Base-by-base conservation (phyloP, 1,139 yeast species). In the Yamadazyma dendronema region DNA sequence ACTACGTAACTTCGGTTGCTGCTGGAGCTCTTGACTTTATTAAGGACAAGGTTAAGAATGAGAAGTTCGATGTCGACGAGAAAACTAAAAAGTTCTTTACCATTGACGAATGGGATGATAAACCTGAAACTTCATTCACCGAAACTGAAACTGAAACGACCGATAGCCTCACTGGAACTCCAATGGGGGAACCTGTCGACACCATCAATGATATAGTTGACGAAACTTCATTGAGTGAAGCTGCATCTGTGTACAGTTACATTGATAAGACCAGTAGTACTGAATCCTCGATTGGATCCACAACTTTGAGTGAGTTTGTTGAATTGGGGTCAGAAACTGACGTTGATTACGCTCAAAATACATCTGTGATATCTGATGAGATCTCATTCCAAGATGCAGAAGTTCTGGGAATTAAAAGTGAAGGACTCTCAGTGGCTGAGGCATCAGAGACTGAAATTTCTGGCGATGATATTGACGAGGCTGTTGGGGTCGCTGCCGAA, bases 11-110 rank as follows among this genome's bases (percentile, higher is more conserved):
- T 36, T 59, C 41, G 6, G 39, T 37, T 14, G 57, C 48, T 36
- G 19, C 49, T 19, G 41, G 52, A 17, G 58, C 62, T 24, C 61
- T 61, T 37, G 70, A 70, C 19, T 49, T 60, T 35, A 58, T 65
- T 24, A 67, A 72, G 44, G 68, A 72, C 22, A 72, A 74, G 35
- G 43, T 70, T n/a, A 58, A 61, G 28, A 63, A 62, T 28, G 66
- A 66, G 38, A 57, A 61, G 38, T 43, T 50, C 34, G 59, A 67
- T 33, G 61, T 65, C 13, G 59, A 52, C 35, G 61, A 52, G 26
- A 39, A 35, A 16, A 50, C 57, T n/a, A 52, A 51, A 14, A 48
- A 57, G 16, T 58, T 58, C 38, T 56, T 59, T 36, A 53, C 55
- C n/a, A 49, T 56, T 45, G 55, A 52, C 37, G 60, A 54, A 30